Evolutionary conservation across 257 asterid genomes (phyloP).

Genomic region (Solanum chilense): DNA sequence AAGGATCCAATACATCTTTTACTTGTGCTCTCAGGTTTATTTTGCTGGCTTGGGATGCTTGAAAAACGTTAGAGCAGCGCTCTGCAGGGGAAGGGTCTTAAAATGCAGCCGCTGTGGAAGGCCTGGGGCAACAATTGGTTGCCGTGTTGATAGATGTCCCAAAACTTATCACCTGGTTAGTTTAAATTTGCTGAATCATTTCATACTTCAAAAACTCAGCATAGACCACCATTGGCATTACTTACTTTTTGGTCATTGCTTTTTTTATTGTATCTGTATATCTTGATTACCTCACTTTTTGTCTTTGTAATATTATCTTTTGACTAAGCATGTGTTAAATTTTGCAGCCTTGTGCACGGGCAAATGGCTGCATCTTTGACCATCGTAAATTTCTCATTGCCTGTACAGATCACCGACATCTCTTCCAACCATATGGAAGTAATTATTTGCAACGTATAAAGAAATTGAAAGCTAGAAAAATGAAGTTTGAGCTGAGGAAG

Average conservation of each 20-base stretch:
- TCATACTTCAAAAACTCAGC: background rate
- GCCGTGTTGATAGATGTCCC: slow-evolving; percentile 99
- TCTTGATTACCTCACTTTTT: background rate
- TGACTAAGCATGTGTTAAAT: background rate
- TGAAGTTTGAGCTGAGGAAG: slow-evolving; percentile 72
- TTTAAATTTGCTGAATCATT: background rate
- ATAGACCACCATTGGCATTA: background rate
- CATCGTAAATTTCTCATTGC: slow-evolving; percentile 98
- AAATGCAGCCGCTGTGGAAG: slow-evolving; percentile 95
- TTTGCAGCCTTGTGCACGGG: slow-evolving; percentile 95
- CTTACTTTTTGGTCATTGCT: background rate
- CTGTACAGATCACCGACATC: slow-evolving; percentile 87
- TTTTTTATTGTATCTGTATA: background rate
- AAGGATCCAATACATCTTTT: slow-evolving; percentile 2
- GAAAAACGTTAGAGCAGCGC: slow-evolving; percentile 97
- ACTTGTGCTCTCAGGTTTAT: slow-evolving; percentile 57
- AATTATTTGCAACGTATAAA: slow-evolving; percentile 42
- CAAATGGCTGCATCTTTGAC: slow-evolving; percentile 83
- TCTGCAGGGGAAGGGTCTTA: slow-evolving; percentile 84
- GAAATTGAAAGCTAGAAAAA: slow-evolving; percentile 65
- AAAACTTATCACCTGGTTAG: slow-evolving; percentile 95
- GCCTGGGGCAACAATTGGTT: slow-evolving; percentile 99
- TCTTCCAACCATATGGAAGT: slow-evolving; percentile 83
- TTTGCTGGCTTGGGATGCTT: slow-evolving; percentile 98
- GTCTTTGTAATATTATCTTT: background rate